phyloP scores from a whole-genome alignment of 305 asterid genomes.

The Fraxinus ornus region DNA sequence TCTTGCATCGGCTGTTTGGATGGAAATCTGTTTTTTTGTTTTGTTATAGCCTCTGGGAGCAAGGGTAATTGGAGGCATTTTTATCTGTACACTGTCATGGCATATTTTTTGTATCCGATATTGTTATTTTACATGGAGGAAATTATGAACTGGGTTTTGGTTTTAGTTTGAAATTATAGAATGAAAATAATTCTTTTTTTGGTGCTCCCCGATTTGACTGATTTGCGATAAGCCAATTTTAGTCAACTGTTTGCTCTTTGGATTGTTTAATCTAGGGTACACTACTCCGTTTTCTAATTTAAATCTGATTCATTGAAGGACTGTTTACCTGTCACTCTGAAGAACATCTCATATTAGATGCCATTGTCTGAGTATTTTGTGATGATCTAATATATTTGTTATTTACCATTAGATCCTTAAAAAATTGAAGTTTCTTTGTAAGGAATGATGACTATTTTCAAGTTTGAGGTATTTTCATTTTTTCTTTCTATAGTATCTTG shows the following conservation, averaged over 20 bases:
- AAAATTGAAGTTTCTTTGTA: neutral
- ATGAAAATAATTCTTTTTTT: neutral
- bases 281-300: neutral
- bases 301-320: neutral
- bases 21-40: neutral
- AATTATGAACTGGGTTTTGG: neutral
- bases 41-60: slow-evolving; percentile 7
- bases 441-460: neutral
- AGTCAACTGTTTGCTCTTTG: neutral
- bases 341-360: neutral
- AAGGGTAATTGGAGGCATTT: neutral
- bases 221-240: neutral
- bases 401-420: neutral
- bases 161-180: too few relatives aligned
- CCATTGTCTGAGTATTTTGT: neutral
- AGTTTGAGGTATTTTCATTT: neutral
- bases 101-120: neutral
- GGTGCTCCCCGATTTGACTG: neutral
- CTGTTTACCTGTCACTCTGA: neutral
- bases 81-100: neutral
- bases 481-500: neutral
- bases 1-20: neutral
- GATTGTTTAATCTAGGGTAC: neutral
- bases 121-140: neutral
- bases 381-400: neutral